phyloP scores from a whole-genome alignment of 164 flowering plant species.

The Vitis labrusca region DNA sequence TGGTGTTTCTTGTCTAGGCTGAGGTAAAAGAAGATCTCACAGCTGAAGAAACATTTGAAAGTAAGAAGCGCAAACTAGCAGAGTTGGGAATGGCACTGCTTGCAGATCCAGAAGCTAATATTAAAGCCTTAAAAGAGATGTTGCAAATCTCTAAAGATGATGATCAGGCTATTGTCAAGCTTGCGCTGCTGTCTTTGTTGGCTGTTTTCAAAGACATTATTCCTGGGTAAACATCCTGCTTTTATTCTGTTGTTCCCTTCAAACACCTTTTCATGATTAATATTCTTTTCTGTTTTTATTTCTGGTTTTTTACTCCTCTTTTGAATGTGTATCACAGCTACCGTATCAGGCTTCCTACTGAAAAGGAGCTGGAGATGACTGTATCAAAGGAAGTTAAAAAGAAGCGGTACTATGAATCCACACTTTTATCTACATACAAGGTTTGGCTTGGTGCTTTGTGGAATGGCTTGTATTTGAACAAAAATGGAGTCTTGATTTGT shows the following conservation, averaged over 20 bases:
- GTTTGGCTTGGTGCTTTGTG: conserved; percentile 30
- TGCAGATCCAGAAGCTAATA: conserved; percentile 82
- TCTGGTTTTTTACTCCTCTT: background rate
- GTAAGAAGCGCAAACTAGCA: conserved; percentile 74
- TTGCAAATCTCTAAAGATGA: conserved; percentile 62
- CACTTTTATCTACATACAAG: conserved; percentile 82
- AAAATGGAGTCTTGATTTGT: background rate
- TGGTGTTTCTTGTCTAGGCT: conserved; percentile 45
- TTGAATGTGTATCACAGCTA: conserved; percentile 48
- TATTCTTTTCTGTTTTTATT: background rate
- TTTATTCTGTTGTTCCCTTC: background rate
- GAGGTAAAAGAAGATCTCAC: conserved; percentile 86
- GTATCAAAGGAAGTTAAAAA: conserved; percentile 85
- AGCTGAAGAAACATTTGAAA: conserved; percentile 59
- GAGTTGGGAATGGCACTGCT: conserved; percentile 81
- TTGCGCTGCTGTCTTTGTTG: conserved; percentile 72
- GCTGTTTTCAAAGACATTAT: conserved; percentile 93
- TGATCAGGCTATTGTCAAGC: conserved; percentile 59
- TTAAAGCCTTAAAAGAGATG: conserved; percentile 75
- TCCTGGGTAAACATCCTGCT: conserved; percentile 66
- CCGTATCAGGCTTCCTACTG: conserved; percentile 95
- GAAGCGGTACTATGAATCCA: conserved; percentile 82
- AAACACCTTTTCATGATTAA: background rate
- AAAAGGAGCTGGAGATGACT: conserved; percentile 85
- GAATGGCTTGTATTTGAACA: background rate